Evolutionary conservation across 2,329 filamentous ascomycete species (phyloP).

Genomic region (Teratosphaeria gauchensis): DNA sequence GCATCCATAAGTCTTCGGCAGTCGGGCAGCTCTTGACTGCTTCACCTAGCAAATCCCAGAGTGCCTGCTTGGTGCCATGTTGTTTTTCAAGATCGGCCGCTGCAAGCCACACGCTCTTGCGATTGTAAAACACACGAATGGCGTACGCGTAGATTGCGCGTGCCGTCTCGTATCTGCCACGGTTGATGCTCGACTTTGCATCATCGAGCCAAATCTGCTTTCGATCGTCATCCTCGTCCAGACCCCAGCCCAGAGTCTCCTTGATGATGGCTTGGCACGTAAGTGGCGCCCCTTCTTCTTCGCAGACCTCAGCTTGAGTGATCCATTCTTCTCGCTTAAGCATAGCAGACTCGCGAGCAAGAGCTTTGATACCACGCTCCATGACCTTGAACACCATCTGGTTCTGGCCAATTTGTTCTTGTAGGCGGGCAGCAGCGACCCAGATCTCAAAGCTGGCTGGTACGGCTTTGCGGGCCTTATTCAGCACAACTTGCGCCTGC

Average conservation of each 20-base stretch:
- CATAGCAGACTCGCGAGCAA: conserved; percentile 91
- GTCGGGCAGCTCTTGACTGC: conserved; percentile 88
- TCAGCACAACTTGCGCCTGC: conserved; percentile 89
- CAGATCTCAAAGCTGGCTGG: conserved; percentile 92
- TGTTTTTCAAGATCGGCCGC: conserved; percentile 85
- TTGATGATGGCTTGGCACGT: conserved; percentile 86
- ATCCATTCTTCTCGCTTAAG: conserved; percentile 97
- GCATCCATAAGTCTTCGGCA: conserved; percentile 88
- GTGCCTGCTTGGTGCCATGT: conserved; percentile 71
- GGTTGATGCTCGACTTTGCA: conserved; percentile 67
- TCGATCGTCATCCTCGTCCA: conserved; percentile 93
- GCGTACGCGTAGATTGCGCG: conserved; percentile 89
- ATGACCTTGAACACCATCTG: conserved; percentile 74
- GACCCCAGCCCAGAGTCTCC: conserved; percentile 82
- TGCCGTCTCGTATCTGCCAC: conserved; percentile 81
- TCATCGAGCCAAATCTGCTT: conserved; percentile 96
- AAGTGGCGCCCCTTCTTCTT: conserved; percentile 76
- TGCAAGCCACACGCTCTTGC: conserved; percentile 79
- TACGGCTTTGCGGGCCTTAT: conserved; percentile 86
- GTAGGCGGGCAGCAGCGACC: conserved; percentile 85
- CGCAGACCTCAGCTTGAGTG: conserved; percentile 83
- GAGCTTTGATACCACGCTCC: conserved; percentile 80
- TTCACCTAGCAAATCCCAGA: conserved; percentile 82
- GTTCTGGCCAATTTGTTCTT: conserved; percentile 78
- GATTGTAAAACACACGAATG: conserved; percentile 79